These are phyloP conservation scores for Apiospora rasikravindrae DNA, from an alignment of 2,329 filamentous ascomycete species.

Conservation along the genomic window DNA sequence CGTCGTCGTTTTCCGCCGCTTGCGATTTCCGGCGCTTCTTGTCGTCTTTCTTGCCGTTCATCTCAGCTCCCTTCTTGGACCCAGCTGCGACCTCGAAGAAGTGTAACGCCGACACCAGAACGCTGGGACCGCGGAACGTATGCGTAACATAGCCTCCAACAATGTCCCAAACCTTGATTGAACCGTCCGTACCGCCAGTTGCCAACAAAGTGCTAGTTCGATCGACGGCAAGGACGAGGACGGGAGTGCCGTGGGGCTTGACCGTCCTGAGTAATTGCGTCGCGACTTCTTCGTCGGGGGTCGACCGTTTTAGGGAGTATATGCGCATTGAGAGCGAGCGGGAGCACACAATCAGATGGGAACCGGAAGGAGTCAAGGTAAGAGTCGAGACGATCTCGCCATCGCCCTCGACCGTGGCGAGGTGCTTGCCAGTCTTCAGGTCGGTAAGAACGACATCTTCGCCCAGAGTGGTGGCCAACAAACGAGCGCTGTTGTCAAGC, in stretches of 20 bases:
- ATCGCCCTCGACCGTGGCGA: constrained; percentile 88
- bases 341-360: constrained; percentile 89
- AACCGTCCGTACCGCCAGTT: constrained; percentile 90
- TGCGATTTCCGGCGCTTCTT: constrained; percentile 52
- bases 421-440: constrained; percentile 78
- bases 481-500: constrained; percentile 78
- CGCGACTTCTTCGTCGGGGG: constrained; percentile 62
- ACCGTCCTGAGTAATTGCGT: constrained; percentile 76
- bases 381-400: constrained; percentile 81
- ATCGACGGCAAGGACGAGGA: constrained; percentile 85
- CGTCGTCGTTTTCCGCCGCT: constrained; percentile 49
- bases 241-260: constrained; percentile 89
- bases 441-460: constrained; percentile 91
- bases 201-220: constrained; percentile 87
- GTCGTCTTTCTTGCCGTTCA: constrained; percentile 40
- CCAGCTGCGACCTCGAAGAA: constrained; percentile 79
- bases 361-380: constrained; percentile 81
- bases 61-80: constrained; percentile 46
- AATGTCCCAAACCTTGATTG: constrained; percentile 97
- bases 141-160: constrained; percentile 89
- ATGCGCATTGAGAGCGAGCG: constrained; percentile 96
- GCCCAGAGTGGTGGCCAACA: constrained; percentile 87
- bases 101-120: constrained; percentile 85
- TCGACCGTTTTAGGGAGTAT: constrained; percentile 69
- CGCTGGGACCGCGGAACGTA: constrained; percentile 91